A percentile compares a stretch with the other conserved stretches of the same genome.
Evolutionary conservation across 805 yeast genomes (phyloP).

Genomic region (Kuraishia cidri): DNA sequence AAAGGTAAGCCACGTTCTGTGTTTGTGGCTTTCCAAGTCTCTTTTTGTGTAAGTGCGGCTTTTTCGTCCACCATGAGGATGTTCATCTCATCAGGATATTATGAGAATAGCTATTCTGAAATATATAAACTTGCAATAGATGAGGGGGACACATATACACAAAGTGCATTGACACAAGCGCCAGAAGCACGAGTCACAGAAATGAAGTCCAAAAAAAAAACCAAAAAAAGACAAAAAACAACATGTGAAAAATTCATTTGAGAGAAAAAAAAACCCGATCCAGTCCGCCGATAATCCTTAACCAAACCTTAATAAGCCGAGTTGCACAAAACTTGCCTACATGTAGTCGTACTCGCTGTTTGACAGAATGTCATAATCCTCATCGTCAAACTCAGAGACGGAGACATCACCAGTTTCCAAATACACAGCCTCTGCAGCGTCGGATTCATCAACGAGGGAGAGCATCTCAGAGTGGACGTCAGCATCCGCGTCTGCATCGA

Average conservation of each 20-base stretch:
- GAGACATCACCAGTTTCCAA: conserved; percentile 1
- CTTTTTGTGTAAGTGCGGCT: no score
- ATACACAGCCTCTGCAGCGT: conserved; percentile 2
- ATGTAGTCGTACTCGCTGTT: conserved; percentile 9
- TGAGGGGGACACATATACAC: no score
- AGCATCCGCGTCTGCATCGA: no score
- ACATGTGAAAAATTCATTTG: background rate
- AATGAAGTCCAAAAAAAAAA: background rate
- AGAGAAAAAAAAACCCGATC: background rate
- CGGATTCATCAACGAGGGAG: no score
- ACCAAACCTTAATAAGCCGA: background rate
- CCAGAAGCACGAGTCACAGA: background rate
- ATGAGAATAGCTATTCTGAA: no score
- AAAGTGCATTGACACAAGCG: no score
- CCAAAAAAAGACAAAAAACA: background rate
- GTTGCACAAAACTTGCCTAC: background rate
- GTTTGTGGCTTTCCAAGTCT: no score
- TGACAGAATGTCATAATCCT: conserved; percentile 14
- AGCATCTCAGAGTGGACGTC: no score
- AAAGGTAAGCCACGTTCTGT: no score
- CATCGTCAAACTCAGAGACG: background rate
- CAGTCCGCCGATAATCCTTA: background rate
- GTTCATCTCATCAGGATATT: no score
- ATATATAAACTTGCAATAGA: no score
- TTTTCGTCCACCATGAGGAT: no score